Percentiles rank a stretch among this genome's conserved stretches.
These are phyloP conservation scores for Rhizopus microsporus DNA, from an alignment of 371 early-diverging fungal species.

Conservation along the genomic window DNA sequence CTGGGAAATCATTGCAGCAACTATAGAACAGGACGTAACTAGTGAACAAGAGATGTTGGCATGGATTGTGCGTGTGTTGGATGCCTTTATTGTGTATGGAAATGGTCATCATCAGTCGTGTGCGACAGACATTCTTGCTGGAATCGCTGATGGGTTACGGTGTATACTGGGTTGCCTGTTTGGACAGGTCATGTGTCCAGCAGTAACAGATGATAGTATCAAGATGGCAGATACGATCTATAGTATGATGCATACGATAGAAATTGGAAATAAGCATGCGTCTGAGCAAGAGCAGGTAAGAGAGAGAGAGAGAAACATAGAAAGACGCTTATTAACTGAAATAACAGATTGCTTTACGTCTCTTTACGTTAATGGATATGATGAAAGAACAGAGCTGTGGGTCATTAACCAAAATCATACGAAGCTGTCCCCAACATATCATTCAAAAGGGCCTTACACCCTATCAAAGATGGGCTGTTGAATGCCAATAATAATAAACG, in stretches of 20 bases:
- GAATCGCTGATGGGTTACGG: constrained; percentile 1
- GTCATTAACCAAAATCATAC: neutral
- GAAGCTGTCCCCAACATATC: constrained; percentile 1
- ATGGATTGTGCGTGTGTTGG: constrained; percentile 56
- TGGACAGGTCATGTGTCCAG: constrained; percentile 13
- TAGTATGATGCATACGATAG: constrained; percentile 17
- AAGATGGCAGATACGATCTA: constrained; percentile 19
- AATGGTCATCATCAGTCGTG: constrained; percentile 4
- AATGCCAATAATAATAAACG: neutral
- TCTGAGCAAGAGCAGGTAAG: constrained; percentile 40
- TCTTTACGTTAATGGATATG: neutral
- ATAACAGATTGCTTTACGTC: neutral
- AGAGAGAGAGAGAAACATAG: constrained; percentile 1
- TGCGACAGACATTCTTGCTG: neutral
- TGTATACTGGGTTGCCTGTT: constrained; percentile 9
- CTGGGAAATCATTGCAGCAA: constrained; percentile 23
- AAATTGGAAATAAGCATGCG: neutral
- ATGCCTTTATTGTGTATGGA: constrained; percentile 51
- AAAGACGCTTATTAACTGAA: neutral
- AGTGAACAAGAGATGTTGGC: constrained; percentile 22
- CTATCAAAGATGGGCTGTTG: neutral
- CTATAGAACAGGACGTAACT: constrained; percentile 12
- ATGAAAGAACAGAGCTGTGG: neutral
- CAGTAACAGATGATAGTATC: neutral
- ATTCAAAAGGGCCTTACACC: neutral